These are phyloP conservation scores for Solanum hybrid DNA, from an alignment of 305 asterid species.

Conservation along the genomic window DNA sequence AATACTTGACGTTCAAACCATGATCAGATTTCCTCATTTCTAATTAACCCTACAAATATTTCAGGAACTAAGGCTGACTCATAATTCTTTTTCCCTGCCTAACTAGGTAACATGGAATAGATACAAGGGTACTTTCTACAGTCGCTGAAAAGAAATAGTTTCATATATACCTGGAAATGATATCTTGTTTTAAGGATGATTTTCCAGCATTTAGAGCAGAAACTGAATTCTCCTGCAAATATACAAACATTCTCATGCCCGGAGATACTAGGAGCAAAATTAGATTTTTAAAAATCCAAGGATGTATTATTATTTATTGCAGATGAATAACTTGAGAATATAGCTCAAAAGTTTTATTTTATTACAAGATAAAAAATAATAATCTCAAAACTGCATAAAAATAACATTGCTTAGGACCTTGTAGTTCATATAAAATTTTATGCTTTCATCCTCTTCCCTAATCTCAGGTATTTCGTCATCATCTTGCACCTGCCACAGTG, in stretches of 20 bases:
- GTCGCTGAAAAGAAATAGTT: not conserved
- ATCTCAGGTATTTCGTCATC: constrained; percentile 64
- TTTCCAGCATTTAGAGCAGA: not conserved
- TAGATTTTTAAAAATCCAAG: not conserved
- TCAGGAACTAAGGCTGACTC: not conserved
- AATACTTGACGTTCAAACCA: not conserved
- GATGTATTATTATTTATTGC: not conserved
- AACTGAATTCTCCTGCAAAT: constrained; percentile 4
- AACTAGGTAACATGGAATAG: not conserved
- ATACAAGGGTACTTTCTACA: not conserved
- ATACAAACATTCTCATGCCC: not conserved
- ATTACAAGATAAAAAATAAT: not conserved
- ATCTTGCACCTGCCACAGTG: constrained; percentile 62
- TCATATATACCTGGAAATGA: not conserved
- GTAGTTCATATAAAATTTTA: constrained; percentile 23
- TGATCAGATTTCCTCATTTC: not conserved
- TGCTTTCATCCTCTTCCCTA: constrained; percentile 55
- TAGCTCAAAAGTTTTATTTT: not conserved
- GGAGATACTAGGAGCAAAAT: not conserved
- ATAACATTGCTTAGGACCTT: constrained; percentile 28
- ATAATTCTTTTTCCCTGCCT: not conserved
- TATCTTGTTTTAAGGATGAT: constrained; percentile 1
- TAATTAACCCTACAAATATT: not conserved
- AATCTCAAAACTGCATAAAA: not conserved
- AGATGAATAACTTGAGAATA: not conserved